Evolutionary conservation across 2,329 filamentous ascomycete genomes (phyloP), one percentile per base, ranked within the genome.

Genomic region (Emergomyces orientalis): DNA sequence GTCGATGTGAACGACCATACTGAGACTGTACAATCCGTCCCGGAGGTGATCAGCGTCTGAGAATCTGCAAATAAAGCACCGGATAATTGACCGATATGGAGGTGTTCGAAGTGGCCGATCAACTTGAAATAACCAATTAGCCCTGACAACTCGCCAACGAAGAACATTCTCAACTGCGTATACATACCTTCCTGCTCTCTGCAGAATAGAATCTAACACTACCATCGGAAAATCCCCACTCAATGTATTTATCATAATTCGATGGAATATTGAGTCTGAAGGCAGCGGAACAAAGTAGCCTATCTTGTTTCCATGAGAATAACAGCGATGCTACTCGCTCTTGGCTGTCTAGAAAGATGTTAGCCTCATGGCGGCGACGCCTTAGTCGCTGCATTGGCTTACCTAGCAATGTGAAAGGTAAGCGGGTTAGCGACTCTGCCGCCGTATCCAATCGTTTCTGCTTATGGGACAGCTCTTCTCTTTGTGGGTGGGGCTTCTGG

Each of bases 151-250:
- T 22, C 17, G 17, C 6, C 22, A 60, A 49, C 13, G 14, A n/a
- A 25, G 17, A 39, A 27, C 9, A 14, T 25, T 13, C 8, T 7
- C 13, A 49, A 52, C 52, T 6, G 27, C 30, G n/a, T 30, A 55
- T 32, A 47, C 56, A 67, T 76, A 85, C 82, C 78, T 90, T 92
- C 71, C 90, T 87, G 63, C 85, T 90, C 67, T 96, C 91, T 57
- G 88, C 86, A 62, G 88, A 85, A 77, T 90, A 96, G 79, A 99
- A 97, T 3, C 94, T 88, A 34, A 99, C 84, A 68, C 90, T 95
- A 69, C 90, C 90, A 74, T 99, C 94, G 0, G 90, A 89, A 69
- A 95, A 97, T 1, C 93, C 93, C 93, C 93, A 97, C 77, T 97
- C 91, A 68, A 97, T 83, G 70, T 91, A 96, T 69, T 91, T 91